phyloP scores from a whole-genome alignment of 2,329 filamentous ascomycete species.

The Gliomastix tumulicola region DNA sequence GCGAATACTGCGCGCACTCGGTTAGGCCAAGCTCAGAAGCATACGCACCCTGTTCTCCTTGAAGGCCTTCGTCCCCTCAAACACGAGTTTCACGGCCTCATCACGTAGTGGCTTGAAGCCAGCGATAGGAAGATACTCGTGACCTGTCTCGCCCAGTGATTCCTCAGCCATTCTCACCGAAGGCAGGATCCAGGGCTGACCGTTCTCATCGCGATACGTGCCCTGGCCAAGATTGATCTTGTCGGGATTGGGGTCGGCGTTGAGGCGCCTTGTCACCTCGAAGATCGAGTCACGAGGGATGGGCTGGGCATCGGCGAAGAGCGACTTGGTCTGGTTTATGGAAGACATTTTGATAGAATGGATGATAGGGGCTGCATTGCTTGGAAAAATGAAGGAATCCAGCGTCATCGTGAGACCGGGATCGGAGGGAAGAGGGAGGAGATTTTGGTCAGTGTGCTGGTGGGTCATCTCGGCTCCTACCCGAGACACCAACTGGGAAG shows the following conservation, averaged over 20 bases:
- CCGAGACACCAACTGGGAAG: too few species aligned
- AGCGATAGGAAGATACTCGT: constrained; percentile 29
- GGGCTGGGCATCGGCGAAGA: not conserved
- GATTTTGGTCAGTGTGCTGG: too few species aligned
- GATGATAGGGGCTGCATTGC: too few species aligned
- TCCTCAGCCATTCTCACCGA: constrained; percentile 18
- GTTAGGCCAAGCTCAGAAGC: not conserved
- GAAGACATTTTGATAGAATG: not conserved
- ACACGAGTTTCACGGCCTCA: constrained; percentile 19
- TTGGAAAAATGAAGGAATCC: too few species aligned
- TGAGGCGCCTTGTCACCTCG: constrained; percentile 22
- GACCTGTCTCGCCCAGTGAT: constrained; percentile 9
- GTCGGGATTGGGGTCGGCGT: constrained; percentile 16
- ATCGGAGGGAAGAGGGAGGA: too few species aligned
- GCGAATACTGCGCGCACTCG: too few species aligned
- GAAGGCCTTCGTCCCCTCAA: constrained; percentile 15
- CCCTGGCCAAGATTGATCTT: constrained; percentile 32
- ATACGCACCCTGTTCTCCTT: constrained; percentile 19
- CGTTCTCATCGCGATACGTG: constrained; percentile 28
- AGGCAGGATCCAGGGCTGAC: constrained; percentile 28
- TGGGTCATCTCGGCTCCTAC: too few species aligned
- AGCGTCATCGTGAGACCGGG: too few species aligned
- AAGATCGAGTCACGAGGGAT: constrained; percentile 11
- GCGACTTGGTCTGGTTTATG: not conserved
- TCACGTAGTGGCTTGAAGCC: constrained; percentile 22